phyloP scores from a whole-genome alignment of 179 eudicot species.

The Pouteria campechiana region DNA sequence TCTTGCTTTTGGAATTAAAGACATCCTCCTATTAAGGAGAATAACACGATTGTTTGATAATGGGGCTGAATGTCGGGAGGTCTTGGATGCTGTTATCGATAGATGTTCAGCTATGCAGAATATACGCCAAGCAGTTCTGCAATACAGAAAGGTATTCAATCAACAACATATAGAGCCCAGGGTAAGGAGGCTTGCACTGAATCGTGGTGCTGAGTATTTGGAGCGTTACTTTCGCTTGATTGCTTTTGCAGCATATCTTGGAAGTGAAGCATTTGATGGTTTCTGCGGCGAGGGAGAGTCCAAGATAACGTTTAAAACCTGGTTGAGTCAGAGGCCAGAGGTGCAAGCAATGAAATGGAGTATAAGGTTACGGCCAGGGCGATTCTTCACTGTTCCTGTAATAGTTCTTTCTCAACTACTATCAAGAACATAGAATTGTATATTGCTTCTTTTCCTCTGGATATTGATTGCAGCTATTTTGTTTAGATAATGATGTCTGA shows the following conservation, averaged over 20 bases:
- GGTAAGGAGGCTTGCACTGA: slow-evolving; percentile 81
- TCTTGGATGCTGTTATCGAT: slow-evolving; percentile 84
- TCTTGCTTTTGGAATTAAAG: slow-evolving; percentile 80
- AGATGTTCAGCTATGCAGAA: slow-evolving; percentile 95
- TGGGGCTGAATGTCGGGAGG: slow-evolving; percentile 92
- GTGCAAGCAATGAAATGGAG: slow-evolving; percentile 99
- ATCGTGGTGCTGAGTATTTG: slow-evolving; percentile 92
- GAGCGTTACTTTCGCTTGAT: slow-evolving; percentile 91
- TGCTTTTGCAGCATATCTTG: slow-evolving; percentile 95
- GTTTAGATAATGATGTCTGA: slow-evolving; percentile 9
- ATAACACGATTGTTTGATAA: slow-evolving; percentile 91
- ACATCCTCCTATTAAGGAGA: slow-evolving; percentile 84
- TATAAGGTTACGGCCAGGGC: slow-evolving; percentile 88
- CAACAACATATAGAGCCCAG: slow-evolving; percentile 84
- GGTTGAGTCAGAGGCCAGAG: slow-evolving; percentile 87
- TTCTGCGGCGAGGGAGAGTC: slow-evolving; percentile 69
- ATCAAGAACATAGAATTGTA: not conserved
- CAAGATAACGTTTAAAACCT: slow-evolving; percentile 72
- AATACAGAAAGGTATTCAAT: slow-evolving; percentile 71
- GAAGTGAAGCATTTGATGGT: slow-evolving; percentile 93
- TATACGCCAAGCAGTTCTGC: slow-evolving; percentile 85
- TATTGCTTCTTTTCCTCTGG: slow-evolving; percentile 1
- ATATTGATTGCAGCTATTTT: slow-evolving; percentile 7
- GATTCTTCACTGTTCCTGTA: slow-evolving; percentile 91
- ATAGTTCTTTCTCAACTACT: slow-evolving; percentile 17